These are phyloP conservation scores for Lactarius hengduanensis DNA, from an alignment of 768 basidiomycete species.

Conservation along the genomic window DNA sequence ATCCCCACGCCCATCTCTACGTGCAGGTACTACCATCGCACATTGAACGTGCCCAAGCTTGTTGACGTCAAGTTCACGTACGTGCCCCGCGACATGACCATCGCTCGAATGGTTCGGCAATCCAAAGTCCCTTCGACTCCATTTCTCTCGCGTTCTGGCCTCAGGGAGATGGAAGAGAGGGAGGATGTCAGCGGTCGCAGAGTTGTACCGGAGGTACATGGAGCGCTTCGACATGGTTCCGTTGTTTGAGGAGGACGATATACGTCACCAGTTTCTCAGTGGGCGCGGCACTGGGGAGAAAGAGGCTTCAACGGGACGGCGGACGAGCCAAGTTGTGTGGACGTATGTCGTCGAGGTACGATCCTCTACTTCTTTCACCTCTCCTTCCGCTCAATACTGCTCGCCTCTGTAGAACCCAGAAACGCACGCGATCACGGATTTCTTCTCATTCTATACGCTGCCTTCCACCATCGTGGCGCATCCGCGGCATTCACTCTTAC, in stretches of 20 bases:
- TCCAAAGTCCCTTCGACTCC: conserved; percentile 62
- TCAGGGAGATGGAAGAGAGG: conserved; percentile 84
- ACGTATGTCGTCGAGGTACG: conserved; percentile 91
- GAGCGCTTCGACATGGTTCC: conserved; percentile 82
- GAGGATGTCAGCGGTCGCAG: conserved; percentile 71
- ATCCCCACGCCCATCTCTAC: conserved; percentile 91
- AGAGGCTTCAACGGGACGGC: conserved; percentile 48
- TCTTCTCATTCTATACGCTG: conserved; percentile 95
- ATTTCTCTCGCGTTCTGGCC: conserved; percentile 48
- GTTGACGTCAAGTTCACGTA: conserved; percentile 87
- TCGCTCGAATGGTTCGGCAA: conserved; percentile 83
- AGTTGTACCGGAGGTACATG: conserved; percentile 77
- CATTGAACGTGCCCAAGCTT: conserved; percentile 88
- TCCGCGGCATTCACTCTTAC: conserved; percentile 65
- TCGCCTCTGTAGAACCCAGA: conserved; percentile 64
- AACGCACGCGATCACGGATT: conserved; percentile 86
- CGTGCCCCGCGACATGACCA: conserved; percentile 82
- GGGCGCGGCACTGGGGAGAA: conserved; percentile 64
- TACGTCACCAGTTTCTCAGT: conserved; percentile 84
- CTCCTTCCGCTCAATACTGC: conserved; percentile 11
- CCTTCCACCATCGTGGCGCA: conserved; percentile 90
- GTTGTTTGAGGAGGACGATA: conserved; percentile 70
- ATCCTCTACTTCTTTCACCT: conserved; percentile 34
- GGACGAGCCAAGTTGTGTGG: conserved; percentile 89
- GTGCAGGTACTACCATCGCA: conserved; percentile 91